Conservation (phyloP, 441 rosid genomes). For the Erodium trifolium region DNA sequence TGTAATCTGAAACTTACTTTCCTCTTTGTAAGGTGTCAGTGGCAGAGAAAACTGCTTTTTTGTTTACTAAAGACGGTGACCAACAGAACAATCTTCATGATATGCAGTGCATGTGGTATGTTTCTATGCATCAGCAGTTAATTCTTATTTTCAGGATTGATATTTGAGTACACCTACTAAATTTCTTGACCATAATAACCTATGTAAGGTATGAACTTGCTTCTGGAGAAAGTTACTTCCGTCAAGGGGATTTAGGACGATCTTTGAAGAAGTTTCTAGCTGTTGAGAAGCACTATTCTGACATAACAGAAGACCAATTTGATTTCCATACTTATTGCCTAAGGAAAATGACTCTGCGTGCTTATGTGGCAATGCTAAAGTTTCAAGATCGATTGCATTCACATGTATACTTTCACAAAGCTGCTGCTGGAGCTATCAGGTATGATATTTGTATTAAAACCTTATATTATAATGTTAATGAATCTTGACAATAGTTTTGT, state of each 20-base stretch:
- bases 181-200: conserved; percentile 1
- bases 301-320: conserved; percentile 96
- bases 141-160: conserved; percentile 8
- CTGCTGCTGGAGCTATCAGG: conserved; percentile 97
- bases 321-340: conserved; percentile 99
- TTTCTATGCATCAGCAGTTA: conserved; percentile 21
- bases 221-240: conserved; percentile 95
- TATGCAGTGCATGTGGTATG: conserved; percentile 99
- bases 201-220: conserved; percentile 94
- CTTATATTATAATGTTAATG: conserved; percentile 4
- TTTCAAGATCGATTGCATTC: conserved; percentile 97
- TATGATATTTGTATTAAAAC: conserved; percentile 23
- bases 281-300: conserved; percentile 99
- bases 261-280: conserved; percentile 90
- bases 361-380: conserved; percentile 97
- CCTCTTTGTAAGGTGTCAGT: conserved; percentile 49
- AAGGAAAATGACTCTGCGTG: conserved; percentile 94
- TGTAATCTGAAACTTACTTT: not conserved
- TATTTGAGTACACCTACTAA: conserved; percentile 2
- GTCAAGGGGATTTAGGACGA: conserved; percentile 95
- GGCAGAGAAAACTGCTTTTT: conserved; percentile 94
- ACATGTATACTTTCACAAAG: conserved; percentile 88
- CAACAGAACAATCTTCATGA: conserved; percentile 99
- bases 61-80: conserved; percentile 97
- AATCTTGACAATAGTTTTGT: not conserved